Conservation (phyloP, 2,329 filamentous ascomycete genomes). For the Ophiostoma novo-ulmi region DNA sequence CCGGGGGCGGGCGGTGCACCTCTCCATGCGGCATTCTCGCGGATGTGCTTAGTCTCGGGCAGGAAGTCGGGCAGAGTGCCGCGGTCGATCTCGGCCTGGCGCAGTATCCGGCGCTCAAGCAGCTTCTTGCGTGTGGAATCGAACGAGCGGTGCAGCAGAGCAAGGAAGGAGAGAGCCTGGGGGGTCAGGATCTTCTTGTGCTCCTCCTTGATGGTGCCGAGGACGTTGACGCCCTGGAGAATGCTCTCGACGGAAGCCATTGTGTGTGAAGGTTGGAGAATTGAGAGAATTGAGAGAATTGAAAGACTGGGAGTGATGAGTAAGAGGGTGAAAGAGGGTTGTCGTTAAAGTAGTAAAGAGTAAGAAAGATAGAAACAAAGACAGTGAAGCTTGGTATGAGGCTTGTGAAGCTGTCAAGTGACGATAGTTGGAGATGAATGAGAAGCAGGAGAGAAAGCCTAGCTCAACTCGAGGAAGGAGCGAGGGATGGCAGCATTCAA, state of each 20-base stretch:
- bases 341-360: background rate
- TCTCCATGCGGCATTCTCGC: slow-evolving; percentile 90
- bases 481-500: slow-evolving; percentile 12
- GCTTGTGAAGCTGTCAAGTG: background rate
- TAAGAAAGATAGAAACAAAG: background rate
- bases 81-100: slow-evolving; percentile 89
- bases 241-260: slow-evolving; percentile 71
- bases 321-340: background rate
- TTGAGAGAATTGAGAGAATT: too few species aligned
- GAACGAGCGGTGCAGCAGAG: slow-evolving; percentile 91
- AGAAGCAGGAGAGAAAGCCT: slow-evolving; percentile 9
- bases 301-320: background rate
- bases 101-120: slow-evolving; percentile 75
- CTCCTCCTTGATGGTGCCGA: slow-evolving; percentile 69
- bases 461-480: background rate
- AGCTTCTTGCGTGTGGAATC: slow-evolving; percentile 82
- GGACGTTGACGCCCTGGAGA: slow-evolving; percentile 82
- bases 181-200: slow-evolving; percentile 89
- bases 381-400: background rate
- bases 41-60: slow-evolving; percentile 90
- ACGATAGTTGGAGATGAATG: background rate
- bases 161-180: slow-evolving; percentile 84
- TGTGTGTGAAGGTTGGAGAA: slow-evolving; percentile 27
- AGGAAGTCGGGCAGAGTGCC: slow-evolving; percentile 89
- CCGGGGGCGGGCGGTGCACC: slow-evolving; percentile 87